phyloP scores from a whole-genome alignment of 345 rosid genomes.

The Citrus unshiu region DNA sequence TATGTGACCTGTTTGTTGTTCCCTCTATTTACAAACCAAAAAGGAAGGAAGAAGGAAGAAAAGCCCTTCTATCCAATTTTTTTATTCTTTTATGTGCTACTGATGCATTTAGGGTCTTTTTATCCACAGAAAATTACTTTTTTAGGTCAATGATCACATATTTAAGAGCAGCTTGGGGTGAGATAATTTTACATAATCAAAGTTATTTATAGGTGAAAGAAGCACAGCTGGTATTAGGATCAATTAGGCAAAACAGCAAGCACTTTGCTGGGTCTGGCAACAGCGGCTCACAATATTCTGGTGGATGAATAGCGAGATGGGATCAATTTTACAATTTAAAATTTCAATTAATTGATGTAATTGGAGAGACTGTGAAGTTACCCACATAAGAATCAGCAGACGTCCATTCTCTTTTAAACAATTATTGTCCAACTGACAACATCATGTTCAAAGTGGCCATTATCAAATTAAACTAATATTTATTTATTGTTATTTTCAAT shows the following conservation, averaged over 20 bases:
- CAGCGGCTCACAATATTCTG: not conserved
- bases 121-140: not conserved
- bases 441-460: not conserved
- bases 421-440: not conserved
- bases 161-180: not conserved
- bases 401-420: not conserved
- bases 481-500: not conserved
- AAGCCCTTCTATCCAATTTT: not conserved
- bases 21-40: not conserved
- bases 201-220: not conserved
- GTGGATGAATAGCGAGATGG: not conserved
- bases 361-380: not conserved
- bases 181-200: not conserved
- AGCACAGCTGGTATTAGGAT: not conserved
- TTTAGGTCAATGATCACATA: not conserved
- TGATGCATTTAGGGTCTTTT: slow-evolving; percentile 8
- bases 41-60: slow-evolving; percentile 9
- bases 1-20: slow-evolving; percentile 23
- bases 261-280: not conserved
- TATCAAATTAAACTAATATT: not conserved
- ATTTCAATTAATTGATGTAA: not conserved
- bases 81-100: not conserved
- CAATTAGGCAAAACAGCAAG: not conserved
- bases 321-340: not conserved
- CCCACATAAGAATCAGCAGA: not conserved